A percentile compares a stretch with the other conserved stretches of the same genome.
These are phyloP conservation scores for Pythium phragmitis DNA, from an alignment of 352 stramenopile genomes.

Conservation along the genomic window DNA sequence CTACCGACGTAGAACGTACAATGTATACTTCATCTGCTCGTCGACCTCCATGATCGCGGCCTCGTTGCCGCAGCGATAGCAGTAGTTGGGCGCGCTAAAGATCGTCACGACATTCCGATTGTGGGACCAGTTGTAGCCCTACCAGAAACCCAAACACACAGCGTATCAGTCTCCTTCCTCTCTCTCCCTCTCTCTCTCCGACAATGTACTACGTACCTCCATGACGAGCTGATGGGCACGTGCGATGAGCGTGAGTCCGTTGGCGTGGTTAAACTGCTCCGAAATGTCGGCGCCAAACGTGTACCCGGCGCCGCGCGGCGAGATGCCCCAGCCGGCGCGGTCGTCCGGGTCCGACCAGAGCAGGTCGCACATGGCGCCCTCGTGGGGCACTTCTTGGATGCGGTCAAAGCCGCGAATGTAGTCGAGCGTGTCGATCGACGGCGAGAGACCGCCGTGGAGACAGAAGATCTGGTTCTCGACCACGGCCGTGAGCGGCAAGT, in stretches of 20 bases:
- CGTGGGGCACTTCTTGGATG: slow-evolving; percentile 95
- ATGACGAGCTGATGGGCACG: slow-evolving; percentile 95
- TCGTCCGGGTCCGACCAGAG: slow-evolving; percentile 98
- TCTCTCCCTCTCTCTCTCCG: too few relatives aligned
- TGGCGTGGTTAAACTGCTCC: slow-evolving; percentile 93
- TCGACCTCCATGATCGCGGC: slow-evolving; percentile 97
- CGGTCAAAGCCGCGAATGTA: slow-evolving; percentile 93
- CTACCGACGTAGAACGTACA: slow-evolving; percentile 63
- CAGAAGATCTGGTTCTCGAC: slow-evolving; percentile 93
- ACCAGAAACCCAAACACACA: background rate
- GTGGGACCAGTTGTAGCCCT: slow-evolving; percentile 95
- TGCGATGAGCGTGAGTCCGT: slow-evolving; percentile 91
- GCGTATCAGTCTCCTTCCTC: background rate
- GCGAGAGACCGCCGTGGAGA: slow-evolving; percentile 87
- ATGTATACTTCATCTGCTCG: slow-evolving; percentile 95
- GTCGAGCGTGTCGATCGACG: slow-evolving; percentile 91
- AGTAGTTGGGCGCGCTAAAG: slow-evolving; percentile 99
- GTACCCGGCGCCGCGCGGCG: slow-evolving; percentile 90
- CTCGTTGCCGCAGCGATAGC: slow-evolving; percentile 98
- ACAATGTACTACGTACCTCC: slow-evolving; percentile 60
- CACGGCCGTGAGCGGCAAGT: slow-evolving; percentile 94
- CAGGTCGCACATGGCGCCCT: slow-evolving; percentile 98
- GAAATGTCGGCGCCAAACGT: slow-evolving; percentile 93
- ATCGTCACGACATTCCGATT: slow-evolving; percentile 98
- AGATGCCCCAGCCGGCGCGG: slow-evolving; percentile 94